Conservation (phyloP, 768 basidiomycete species). For the Daedaleopsis nitida region DNA sequence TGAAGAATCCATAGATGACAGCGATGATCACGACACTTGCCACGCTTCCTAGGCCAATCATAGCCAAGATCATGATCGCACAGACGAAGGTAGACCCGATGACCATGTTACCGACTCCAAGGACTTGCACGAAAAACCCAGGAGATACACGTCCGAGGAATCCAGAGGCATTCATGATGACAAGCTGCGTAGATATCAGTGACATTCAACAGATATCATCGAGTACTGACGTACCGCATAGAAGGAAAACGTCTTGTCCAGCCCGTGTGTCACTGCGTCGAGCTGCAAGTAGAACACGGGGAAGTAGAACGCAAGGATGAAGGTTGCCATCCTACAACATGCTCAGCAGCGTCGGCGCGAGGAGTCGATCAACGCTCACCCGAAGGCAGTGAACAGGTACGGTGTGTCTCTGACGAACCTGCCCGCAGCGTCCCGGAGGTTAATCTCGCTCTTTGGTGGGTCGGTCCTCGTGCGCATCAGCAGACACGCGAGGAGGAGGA, state of each 20-base stretch:
- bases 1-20: constrained; percentile 41
- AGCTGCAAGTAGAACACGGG: constrained; percentile 32
- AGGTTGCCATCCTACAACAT: constrained; percentile 17
- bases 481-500: constrained; percentile 24
- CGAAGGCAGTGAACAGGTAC: constrained; percentile 26
- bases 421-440: constrained; percentile 16
- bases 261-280: constrained; percentile 22
- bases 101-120: constrained; percentile 33
- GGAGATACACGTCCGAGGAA: constrained; percentile 33
- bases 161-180: constrained; percentile 34
- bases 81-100: constrained; percentile 22
- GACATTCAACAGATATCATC: not conserved
- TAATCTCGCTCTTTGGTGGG: constrained; percentile 14
- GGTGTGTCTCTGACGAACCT: constrained; percentile 27
- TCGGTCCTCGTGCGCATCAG: constrained; percentile 22
- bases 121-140: constrained; percentile 29
- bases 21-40: constrained; percentile 34
- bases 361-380: constrained; percentile 21
- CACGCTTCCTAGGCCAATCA: constrained; percentile 32
- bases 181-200: constrained; percentile 21
- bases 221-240: constrained; percentile 26
- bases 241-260: constrained; percentile 26
- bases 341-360: too few species aligned
- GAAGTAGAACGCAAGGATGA: constrained; percentile 27
- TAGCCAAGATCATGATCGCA: constrained; percentile 31